Conservation (phyloP, 352 stramenopile species). For the Pythium coloratum region DNA sequence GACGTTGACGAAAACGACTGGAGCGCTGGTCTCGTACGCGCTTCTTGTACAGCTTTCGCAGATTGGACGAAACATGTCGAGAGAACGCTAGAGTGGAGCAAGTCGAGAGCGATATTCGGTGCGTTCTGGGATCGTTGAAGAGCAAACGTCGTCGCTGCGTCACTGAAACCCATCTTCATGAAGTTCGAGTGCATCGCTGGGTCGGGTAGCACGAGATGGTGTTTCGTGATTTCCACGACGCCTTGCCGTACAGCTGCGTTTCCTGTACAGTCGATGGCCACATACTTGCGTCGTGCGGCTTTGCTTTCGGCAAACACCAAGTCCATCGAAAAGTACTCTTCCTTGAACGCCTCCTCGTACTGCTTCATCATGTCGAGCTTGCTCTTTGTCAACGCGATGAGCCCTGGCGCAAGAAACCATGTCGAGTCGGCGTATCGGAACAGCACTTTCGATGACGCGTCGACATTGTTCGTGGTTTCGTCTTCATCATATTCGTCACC, state of each 20-base stretch:
- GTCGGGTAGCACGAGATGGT: slow-evolving; percentile 74
- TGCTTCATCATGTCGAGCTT: slow-evolving; percentile 86
- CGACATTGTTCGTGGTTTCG: slow-evolving; percentile 35
- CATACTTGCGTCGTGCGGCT: slow-evolving; percentile 36
- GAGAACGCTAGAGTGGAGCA: slow-evolving; percentile 69
- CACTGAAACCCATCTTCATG: slow-evolving; percentile 74
- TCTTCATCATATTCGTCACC: slow-evolving; percentile 71
- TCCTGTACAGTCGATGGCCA: slow-evolving; percentile 65
- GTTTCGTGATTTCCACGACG: slow-evolving; percentile 77
- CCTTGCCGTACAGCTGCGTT: slow-evolving; percentile 70
- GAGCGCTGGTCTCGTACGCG: slow-evolving; percentile 18
- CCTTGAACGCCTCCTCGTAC: slow-evolving; percentile 82
- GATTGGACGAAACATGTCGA: slow-evolving; percentile 43
- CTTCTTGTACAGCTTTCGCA: not conserved
- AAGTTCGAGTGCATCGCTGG: slow-evolving; percentile 83
- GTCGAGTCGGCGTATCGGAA: slow-evolving; percentile 84
- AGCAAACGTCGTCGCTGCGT: slow-evolving; percentile 73
- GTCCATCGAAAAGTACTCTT: slow-evolving; percentile 79
- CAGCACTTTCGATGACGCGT: slow-evolving; percentile 65
- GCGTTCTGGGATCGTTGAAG: slow-evolving; percentile 77
- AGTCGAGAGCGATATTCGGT: slow-evolving; percentile 70
- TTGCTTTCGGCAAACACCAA: slow-evolving; percentile 67
- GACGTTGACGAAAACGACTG: slow-evolving; percentile 12
- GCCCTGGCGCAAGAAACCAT: slow-evolving; percentile 63
- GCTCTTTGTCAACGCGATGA: slow-evolving; percentile 73